Conservation (phyloP, 2,329 filamentous ascomycete genomes). For the Pseudocercospora eumusae region DNA sequence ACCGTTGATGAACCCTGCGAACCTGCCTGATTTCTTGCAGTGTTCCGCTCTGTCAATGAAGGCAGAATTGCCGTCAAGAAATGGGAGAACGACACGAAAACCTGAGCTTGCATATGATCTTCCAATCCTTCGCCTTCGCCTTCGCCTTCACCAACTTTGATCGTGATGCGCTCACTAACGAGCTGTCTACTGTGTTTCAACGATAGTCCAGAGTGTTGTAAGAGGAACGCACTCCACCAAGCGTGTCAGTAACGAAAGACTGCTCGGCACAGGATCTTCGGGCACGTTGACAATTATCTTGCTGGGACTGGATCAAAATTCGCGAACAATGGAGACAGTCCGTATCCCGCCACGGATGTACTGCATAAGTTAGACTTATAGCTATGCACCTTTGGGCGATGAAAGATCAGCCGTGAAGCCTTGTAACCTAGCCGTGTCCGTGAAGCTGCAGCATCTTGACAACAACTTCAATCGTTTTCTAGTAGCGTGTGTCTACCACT, state of each 20-base stretch:
- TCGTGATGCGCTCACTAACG: neutral
- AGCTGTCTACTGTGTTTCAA: neutral
- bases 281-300: neutral
- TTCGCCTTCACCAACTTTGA: neutral
- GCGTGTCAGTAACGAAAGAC: neutral
- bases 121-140: too few relatives aligned
- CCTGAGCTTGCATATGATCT: too few relatives aligned
- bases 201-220: neutral
- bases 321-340: neutral
- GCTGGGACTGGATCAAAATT: neutral
- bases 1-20: neutral
- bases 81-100: constrained; percentile 37
- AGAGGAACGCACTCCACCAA: neutral
- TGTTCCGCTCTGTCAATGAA: constrained; percentile 53
- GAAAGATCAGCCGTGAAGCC: too few relatives aligned
- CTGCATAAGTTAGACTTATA: too few relatives aligned
- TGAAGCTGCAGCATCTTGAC: too few relatives aligned
- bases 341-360: too few relatives aligned
- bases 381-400: too few relatives aligned
- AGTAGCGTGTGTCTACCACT: too few relatives aligned
- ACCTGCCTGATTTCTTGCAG: constrained; percentile 31
- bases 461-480: too few relatives aligned
- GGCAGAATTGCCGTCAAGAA: constrained; percentile 49
- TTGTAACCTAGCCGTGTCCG: too few relatives aligned
- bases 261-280: neutral